Percentiles rank a stretch among this genome's conserved stretches.
Conservation (phyloP, 371 early-diverging fungal genomes). For the Mortierella sp. region DNA sequence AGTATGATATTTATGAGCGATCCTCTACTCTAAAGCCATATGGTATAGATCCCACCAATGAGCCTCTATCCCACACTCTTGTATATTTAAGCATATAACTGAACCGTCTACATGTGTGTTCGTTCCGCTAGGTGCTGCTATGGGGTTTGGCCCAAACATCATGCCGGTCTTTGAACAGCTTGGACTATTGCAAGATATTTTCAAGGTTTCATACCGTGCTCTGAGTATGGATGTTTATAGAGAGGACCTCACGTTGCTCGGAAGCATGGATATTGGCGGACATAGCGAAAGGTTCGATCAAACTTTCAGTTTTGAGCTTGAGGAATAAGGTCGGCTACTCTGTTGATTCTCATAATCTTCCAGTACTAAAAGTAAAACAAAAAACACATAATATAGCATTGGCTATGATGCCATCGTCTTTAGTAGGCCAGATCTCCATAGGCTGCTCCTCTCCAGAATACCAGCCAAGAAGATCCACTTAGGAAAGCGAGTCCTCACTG, state of each 20-base stretch:
- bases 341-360: not conserved
- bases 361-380: no score
- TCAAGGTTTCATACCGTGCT: slow-evolving; percentile 11
- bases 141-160: slow-evolving; percentile 17
- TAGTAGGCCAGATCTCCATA: slow-evolving; percentile 24
- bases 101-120: not conserved
- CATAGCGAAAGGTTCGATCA: slow-evolving; percentile 5
- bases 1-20: slow-evolving; percentile 27
- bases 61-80: not conserved
- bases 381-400: slow-evolving; percentile 7
- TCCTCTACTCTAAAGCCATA: slow-evolving; percentile 15
- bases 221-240: slow-evolving; percentile 13
- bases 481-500: slow-evolving; percentile 25
- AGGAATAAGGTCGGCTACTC: no score
- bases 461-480: slow-evolving; percentile 21
- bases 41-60: slow-evolving; percentile 5
- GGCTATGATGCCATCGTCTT: slow-evolving; percentile 33
- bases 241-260: slow-evolving; percentile 19
- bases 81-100: not conserved
- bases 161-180: slow-evolving; percentile 32
- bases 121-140: slow-evolving; percentile 18
- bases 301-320: no score
- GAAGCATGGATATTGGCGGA: slow-evolving; percentile 10
- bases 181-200: slow-evolving; percentile 13
- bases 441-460: slow-evolving; percentile 22